A percentile compares a stretch with the other conserved stretches of the same genome.
phyloP scores from a whole-genome alignment of 208 protist genomes.

The Porcisia hertigi region DNA sequence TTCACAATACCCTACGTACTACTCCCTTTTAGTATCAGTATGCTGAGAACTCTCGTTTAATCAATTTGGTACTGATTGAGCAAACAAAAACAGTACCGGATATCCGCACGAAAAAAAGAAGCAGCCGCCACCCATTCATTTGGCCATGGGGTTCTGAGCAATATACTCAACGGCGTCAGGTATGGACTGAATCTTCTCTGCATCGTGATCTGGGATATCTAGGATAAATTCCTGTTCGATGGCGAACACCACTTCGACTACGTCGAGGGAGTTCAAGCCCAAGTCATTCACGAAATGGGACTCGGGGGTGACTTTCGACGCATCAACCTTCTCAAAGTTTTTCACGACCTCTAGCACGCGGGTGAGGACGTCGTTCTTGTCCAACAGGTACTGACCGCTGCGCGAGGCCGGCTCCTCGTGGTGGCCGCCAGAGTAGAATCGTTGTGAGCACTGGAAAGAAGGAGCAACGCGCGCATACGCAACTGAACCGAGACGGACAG shows the following conservation, averaged over 20 bases:
- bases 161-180: slow-evolving; percentile 95
- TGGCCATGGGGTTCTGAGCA: slow-evolving; percentile 94
- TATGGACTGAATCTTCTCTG: slow-evolving; percentile 94
- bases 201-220: slow-evolving; percentile 96
- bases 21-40: not conserved
- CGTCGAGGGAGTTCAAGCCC: slow-evolving; percentile 95
- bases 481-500: slow-evolving; percentile 1
- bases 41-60: not conserved
- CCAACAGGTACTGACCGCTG: slow-evolving; percentile 88
- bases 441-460: slow-evolving; percentile 26
- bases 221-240: slow-evolving; percentile 96
- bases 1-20: slow-evolving; percentile 7
- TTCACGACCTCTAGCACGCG: slow-evolving; percentile 95
- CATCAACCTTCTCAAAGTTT: slow-evolving; percentile 96
- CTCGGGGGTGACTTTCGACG: slow-evolving; percentile 88
- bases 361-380: slow-evolving; percentile 94
- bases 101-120: slow-evolving; percentile 1
- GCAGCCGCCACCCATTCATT: slow-evolving; percentile 56
- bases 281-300: slow-evolving; percentile 96
- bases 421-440: slow-evolving; percentile 64
- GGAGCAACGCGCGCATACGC: slow-evolving; percentile 1
- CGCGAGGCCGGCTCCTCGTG: slow-evolving; percentile 66
- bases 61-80: not conserved
- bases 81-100: not conserved
- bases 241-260: slow-evolving; percentile 95